A percentile compares a stretch with the other conserved stretches of the same genome.
These are phyloP conservation scores for Cokeromyces recurvatus DNA, from an alignment of 371 early-diverging fungal species.

Conservation along the genomic window DNA sequence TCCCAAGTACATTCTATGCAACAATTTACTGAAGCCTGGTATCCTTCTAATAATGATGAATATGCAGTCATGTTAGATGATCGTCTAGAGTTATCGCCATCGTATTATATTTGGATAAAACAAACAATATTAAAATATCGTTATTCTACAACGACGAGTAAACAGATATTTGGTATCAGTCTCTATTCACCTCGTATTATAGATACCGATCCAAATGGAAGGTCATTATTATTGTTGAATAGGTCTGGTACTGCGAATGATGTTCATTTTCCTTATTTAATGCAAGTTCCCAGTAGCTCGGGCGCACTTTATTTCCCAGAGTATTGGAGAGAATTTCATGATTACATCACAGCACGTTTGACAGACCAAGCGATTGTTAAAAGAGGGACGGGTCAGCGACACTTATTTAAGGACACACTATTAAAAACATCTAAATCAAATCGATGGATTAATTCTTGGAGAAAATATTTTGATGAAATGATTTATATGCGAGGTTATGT, in stretches of 20 bases:
- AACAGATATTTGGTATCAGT: conserved; percentile 52
- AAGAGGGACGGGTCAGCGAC: conserved; percentile 4
- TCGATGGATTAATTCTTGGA: conserved; percentile 58
- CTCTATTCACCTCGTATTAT: conserved; percentile 50
- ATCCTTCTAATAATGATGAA: conserved; percentile 50
- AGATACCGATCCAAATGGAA: conserved; percentile 31
- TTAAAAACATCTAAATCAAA: conserved; percentile 30
- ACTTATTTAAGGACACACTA: conserved; percentile 4
- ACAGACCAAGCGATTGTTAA: conserved; percentile 44
- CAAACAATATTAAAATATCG: conserved; percentile 53
- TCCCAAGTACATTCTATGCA: conserved; percentile 47
- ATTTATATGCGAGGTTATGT: conserved; percentile 57
- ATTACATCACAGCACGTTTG: conserved; percentile 53
- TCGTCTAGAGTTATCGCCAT: conserved; percentile 52
- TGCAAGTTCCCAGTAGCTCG: conserved; percentile 49
- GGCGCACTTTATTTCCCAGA: conserved; percentile 65
- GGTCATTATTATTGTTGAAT: conserved; percentile 7
- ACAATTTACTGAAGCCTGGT: conserved; percentile 60
- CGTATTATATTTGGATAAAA: conserved; percentile 57
- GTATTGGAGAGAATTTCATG: conserved; percentile 65
- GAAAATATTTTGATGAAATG: conserved; percentile 59
- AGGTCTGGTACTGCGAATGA: too few species aligned
- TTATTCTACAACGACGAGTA: conserved; percentile 25
- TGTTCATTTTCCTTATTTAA: conserved; percentile 8
- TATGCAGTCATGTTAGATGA: conserved; percentile 58